phyloP scores from a whole-genome alignment of 148 eudicot genomes.

The Rhododendron molle region DNA sequence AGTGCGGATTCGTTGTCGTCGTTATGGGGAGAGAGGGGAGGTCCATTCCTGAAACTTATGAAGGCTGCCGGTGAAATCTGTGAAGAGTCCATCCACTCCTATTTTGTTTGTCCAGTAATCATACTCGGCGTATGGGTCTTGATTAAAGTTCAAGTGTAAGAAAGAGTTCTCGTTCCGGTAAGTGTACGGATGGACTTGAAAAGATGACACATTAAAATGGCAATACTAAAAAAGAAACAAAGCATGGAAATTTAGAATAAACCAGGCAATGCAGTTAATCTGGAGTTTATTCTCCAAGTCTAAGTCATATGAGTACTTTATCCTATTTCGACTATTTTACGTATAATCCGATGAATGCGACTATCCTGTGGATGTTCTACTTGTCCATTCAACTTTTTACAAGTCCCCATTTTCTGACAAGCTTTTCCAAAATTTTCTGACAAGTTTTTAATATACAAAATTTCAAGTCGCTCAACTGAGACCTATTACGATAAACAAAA shows the following conservation, averaged over 20 bases:
- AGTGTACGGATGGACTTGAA: conserved; percentile 95
- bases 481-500: too few species aligned
- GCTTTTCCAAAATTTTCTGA: too few species aligned
- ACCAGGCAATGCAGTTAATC: background rate
- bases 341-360: background rate
- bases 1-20: conserved; percentile 28
- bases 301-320: background rate
- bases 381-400: background rate
- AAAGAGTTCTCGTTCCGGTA: conserved; percentile 68
- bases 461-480: too few species aligned
- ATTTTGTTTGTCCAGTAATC: conserved; percentile 78
- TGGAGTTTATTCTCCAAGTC: background rate
- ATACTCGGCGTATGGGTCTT: conserved; percentile 78
- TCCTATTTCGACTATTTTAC: background rate
- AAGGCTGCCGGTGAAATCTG: conserved; percentile 90
- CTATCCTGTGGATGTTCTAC: background rate
- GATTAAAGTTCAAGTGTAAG: conserved; percentile 65
- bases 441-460: too few species aligned
- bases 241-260: background rate
- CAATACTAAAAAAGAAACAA: background rate
- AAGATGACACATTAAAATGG: background rate
- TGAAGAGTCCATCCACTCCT: conserved; percentile 86
- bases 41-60: conserved; percentile 77
- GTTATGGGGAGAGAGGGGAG: conserved; percentile 33
- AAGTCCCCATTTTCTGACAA: background rate